A percentile compares a stretch with the other conserved stretches of the same genome.
These are phyloP conservation scores for Oldenlandia corymbosa DNA, from an alignment of 257 asterid genomes.

Conservation along the genomic window DNA sequence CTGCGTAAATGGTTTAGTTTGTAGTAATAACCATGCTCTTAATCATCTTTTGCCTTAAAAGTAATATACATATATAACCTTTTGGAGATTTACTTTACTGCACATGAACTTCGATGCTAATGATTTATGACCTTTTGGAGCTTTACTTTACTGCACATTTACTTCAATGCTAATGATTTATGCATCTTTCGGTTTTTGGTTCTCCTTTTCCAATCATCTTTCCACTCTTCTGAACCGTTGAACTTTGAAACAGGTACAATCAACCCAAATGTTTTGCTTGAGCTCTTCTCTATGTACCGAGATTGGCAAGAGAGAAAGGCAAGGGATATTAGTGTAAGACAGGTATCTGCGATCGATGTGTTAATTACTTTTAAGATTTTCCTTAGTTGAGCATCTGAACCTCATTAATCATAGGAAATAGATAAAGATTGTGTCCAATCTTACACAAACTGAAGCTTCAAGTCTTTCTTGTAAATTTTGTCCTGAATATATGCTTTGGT, in stretches of 20 bases:
- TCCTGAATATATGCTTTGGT: conserved; percentile 4
- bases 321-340: conserved; percentile 55
- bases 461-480: background rate
- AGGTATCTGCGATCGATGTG: conserved; percentile 37
- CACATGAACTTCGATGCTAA: too few species aligned
- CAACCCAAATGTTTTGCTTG: conserved; percentile 76
- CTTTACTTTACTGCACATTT: background rate
- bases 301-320: conserved; percentile 82
- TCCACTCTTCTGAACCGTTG: conserved; percentile 1
- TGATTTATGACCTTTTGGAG: background rate
- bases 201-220: conserved; percentile 7
- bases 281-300: conserved; percentile 75
- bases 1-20: too few species aligned
- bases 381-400: conserved; percentile 1
- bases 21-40: background rate
- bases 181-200: background rate
- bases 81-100: background rate
- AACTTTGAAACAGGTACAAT: conserved; percentile 52
- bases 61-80: too few species aligned
- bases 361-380: background rate
- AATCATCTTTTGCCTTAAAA: background rate
- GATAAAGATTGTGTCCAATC: background rate
- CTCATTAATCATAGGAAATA: background rate
- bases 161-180: background rate
- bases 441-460: conserved; percentile 3